Conservation (phyloP, 768 basidiomycete genomes). For the Lentinus brumalis region DNA sequence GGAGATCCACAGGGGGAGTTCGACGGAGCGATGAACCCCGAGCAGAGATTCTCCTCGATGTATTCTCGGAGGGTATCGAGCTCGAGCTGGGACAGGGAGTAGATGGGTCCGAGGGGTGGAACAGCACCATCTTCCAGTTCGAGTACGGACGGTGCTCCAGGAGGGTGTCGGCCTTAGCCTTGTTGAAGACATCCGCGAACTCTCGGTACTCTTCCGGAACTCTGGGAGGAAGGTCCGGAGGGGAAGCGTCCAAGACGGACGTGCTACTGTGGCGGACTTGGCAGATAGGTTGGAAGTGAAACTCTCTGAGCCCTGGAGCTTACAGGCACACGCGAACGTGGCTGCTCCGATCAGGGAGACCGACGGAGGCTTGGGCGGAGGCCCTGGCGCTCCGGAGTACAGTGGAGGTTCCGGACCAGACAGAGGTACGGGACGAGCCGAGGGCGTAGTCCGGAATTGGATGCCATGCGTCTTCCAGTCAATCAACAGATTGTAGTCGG, state of each 20-base stretch:
- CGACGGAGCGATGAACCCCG: too few relatives aligned
- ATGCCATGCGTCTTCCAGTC: not conserved
- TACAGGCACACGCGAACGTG: not conserved
- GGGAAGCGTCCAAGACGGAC: too few relatives aligned
- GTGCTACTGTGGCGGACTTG: too few relatives aligned
- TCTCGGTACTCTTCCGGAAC: too few relatives aligned
- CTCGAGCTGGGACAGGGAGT: too few relatives aligned
- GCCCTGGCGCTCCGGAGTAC: not conserved
- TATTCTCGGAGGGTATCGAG: too few relatives aligned
- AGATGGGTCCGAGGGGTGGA: too few relatives aligned
- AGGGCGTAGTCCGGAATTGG: not conserved
- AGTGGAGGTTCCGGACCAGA: not conserved
- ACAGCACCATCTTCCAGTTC: not conserved
- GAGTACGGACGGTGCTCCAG: not conserved
- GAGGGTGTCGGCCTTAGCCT: not conserved
- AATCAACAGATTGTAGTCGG: not conserved
- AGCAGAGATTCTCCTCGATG: too few relatives aligned
- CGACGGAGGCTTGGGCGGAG: not conserved
- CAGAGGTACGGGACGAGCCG: not conserved
- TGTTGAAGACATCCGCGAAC: not conserved
- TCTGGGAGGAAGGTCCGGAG: too few relatives aligned
- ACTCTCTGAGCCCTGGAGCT: not conserved
- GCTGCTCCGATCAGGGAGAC: not conserved
- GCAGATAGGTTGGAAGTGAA: not conserved
- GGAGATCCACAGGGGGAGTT: too few relatives aligned